Evolutionary conservation across 768 basidiomycete species (phyloP).

Genomic region (Bullera alba): DNA sequence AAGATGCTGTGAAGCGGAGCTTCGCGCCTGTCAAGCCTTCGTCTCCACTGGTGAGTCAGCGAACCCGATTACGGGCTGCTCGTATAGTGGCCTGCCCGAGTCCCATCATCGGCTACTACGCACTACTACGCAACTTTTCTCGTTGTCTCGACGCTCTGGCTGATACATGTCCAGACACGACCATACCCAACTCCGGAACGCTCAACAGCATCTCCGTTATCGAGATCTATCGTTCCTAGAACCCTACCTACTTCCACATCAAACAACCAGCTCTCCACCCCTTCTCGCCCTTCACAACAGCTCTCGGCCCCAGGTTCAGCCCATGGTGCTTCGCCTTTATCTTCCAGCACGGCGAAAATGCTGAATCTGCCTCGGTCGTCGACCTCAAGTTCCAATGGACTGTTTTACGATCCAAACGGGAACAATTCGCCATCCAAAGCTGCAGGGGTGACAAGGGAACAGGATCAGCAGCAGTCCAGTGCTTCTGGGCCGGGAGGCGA

Average conservation of each 20-base stretch:
- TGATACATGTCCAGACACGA: not conserved
- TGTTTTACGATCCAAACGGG: conserved; percentile 21
- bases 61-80: not conserved
- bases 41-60: not conserved
- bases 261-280: too few species aligned
- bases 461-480: not conserved
- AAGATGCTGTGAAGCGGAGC: not conserved
- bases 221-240: too few species aligned
- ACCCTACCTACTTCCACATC: too few species aligned
- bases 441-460: not conserved
- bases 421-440: conserved; percentile 8
- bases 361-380: conserved; percentile 14
- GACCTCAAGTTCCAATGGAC: conserved; percentile 12
- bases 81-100: not conserved
- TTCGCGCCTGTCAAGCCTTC: not conserved
- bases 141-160: not conserved
- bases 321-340: too few species aligned
- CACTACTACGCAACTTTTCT: too few species aligned
- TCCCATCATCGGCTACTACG: too few species aligned
- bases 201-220: conserved; percentile 10
- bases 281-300: too few species aligned
- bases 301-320: too few species aligned
- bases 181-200: not conserved
- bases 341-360: conserved; percentile 20
- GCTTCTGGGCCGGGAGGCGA: conserved; percentile 9